Evolutionary conservation across 306 rosid genomes (phyloP), one percentile per base, ranked within the genome.

Genomic region (Vachellia collinsii): DNA sequence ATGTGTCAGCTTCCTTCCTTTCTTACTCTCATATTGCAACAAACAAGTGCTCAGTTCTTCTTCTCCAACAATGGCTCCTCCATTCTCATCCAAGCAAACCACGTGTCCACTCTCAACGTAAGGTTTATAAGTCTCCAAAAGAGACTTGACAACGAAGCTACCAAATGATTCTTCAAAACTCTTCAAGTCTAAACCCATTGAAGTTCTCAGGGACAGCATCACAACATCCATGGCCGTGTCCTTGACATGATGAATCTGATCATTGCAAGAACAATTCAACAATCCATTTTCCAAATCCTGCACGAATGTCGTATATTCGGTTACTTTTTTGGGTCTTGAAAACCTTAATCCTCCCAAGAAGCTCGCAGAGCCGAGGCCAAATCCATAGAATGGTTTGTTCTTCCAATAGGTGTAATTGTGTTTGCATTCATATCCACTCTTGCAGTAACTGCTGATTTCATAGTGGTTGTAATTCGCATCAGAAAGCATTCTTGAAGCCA

Each of bases 381-480:
- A 92, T 63, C 83, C 97, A 80, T 96, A 92, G 89, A 93, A 92
- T 41, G 97, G 97, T 20, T 80, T 82, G 92, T 96, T 92, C 89
- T 88, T 88, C 99, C 99, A 96, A 56, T 92, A 96, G n/a, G 84
- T 85, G 14, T n/a, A 83, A 68, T 96, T 92, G 88, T 96, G 99
- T 76, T 88, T 90, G 89, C 98, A 93, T 66, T 92, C 91, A 69
- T 87, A 96, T 17, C 97, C 97, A 42, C 70, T 82, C 87, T 89
- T 96, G 67, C 93, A 80, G 85, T 96, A 96, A 81, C 99, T 96
- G 85, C 98, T 96, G 79, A 96, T 96, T 78, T 93, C 99, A 41
- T 96, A 96, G 82, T 93, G 99, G 77, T 78, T 79, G 74, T 87
- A 93, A 29, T 84, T 84, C 3, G 92, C 98, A 79, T 87, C 87